Percentiles rank a stretch among this genome's conserved stretches.
phyloP scores from a whole-genome alignment of 1,284 basidiomycete genomes.

The Cystobasidium pallidum region DNA sequence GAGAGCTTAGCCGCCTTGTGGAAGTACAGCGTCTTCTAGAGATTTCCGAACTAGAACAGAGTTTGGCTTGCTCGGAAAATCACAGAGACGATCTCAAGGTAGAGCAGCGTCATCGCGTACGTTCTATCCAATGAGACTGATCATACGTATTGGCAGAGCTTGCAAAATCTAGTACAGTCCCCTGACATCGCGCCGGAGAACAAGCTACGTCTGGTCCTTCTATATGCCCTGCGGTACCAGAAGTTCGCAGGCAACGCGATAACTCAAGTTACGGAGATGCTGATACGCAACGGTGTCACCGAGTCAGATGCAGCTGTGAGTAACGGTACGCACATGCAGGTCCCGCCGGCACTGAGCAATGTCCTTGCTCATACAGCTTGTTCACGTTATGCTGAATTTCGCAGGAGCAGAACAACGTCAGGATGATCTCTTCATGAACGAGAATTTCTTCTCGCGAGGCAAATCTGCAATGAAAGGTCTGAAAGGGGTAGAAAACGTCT shows the following conservation, averaged over 20 bases:
- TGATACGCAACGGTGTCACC: slow-evolving; percentile 78
- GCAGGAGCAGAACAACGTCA: slow-evolving; percentile 95
- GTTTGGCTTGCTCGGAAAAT: slow-evolving; percentile 86
- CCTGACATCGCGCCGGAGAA: slow-evolving; percentile 71
- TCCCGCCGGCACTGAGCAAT: not conserved
- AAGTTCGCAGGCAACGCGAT: slow-evolving; percentile 86
- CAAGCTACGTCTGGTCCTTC: slow-evolving; percentile 89
- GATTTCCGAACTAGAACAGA: slow-evolving; percentile 94
- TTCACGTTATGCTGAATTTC: slow-evolving; percentile 90
- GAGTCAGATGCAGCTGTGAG: slow-evolving; percentile 79
- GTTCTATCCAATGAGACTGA: not conserved
- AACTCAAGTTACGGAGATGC: slow-evolving; percentile 75
- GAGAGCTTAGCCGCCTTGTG: slow-evolving; percentile 89
- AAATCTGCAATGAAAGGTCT: slow-evolving; percentile 92
- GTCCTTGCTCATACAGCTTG: slow-evolving; percentile 64
- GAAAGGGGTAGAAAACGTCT: slow-evolving; percentile 99
- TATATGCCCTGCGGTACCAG: slow-evolving; percentile 94
- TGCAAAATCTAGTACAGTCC: slow-evolving; percentile 74
- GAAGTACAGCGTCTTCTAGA: slow-evolving; percentile 82
- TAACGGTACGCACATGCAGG: slow-evolving; percentile 19
- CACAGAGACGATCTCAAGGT: slow-evolving; percentile 79
- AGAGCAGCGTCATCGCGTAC: slow-evolving; percentile 9
- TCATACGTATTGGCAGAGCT: slow-evolving; percentile 63
- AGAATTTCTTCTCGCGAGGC: slow-evolving; percentile 91
- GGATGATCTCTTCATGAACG: slow-evolving; percentile 95